Conservation (phyloP, 176 grass and related monocot genomes). For the Aegilops sharonensis region DNA sequence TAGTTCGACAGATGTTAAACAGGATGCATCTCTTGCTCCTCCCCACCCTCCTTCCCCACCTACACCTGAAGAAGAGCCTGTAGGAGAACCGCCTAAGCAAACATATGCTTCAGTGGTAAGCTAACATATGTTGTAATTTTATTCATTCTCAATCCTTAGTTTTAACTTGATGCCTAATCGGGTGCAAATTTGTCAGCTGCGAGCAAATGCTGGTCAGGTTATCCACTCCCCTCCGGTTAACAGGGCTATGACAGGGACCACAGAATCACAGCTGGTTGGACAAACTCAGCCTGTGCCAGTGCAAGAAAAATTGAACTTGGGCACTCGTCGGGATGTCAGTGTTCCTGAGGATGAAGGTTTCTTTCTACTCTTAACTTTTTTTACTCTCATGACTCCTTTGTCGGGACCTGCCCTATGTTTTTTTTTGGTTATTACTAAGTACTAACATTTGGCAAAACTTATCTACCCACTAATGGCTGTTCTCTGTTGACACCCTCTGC, state of each 20-base stretch:
- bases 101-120: conserved; percentile 77
- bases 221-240: conserved; percentile 18
- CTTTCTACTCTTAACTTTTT: conserved; percentile 2
- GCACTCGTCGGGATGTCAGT: conserved; percentile 25
- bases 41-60: not conserved
- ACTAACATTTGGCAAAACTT: not conserved
- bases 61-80: conserved; percentile 33
- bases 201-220: conserved; percentile 37
- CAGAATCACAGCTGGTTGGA: conserved; percentile 28
- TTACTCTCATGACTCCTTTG: not conserved
- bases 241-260: conserved; percentile 25
- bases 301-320: conserved; percentile 45
- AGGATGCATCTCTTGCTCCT: conserved; percentile 38
- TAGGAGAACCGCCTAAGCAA: conserved; percentile 44
- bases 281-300: conserved; percentile 23
- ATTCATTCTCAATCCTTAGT: conserved; percentile 4
- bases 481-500: conserved; percentile 7
- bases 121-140: not conserved
- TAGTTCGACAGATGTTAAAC: conserved; percentile 28
- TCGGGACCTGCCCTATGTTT: not conserved
- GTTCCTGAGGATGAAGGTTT: conserved; percentile 61
- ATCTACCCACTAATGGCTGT: not conserved
- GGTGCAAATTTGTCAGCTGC: conserved; percentile 43
- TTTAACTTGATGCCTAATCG: conserved; percentile 3
- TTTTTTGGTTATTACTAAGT: not conserved